phyloP scores from a whole-genome alignment of 108 stramenopile species.

The Aurantiochytrium sp. region DNA sequence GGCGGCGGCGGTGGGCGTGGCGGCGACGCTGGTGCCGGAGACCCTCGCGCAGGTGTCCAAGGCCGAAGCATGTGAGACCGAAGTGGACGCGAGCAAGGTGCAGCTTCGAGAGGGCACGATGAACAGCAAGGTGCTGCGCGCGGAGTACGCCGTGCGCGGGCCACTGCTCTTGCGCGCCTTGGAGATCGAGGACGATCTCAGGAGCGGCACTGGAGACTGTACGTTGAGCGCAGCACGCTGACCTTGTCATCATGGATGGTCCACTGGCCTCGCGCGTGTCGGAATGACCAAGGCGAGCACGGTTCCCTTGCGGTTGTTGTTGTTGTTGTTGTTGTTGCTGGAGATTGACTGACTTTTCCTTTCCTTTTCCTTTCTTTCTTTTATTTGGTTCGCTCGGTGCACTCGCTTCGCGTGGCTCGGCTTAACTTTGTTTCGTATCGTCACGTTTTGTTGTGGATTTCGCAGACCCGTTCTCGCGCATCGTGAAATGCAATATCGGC shows the following conservation, averaged over 20 bases:
- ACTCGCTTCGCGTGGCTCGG: too few species aligned
- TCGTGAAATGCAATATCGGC: constrained; percentile 90
- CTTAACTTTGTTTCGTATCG: not conserved
- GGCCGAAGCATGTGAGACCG: not conserved
- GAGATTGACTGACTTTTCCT: too few species aligned
- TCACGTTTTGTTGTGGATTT: not conserved
- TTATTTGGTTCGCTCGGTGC: too few species aligned
- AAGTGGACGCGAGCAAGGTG: not conserved
- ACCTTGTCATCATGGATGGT: too few species aligned
- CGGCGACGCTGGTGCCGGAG: not conserved
- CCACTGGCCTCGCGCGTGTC: too few species aligned
- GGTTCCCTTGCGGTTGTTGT: too few species aligned
- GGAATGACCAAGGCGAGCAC: too few species aligned
- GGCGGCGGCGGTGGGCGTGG: not conserved
- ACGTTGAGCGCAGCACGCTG: not conserved
- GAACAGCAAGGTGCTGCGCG: not conserved
- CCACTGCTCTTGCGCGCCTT: constrained; percentile 13
- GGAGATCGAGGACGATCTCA: constrained; percentile 15
- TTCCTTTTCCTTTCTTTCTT: too few species aligned
- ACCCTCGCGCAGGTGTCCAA: not conserved
- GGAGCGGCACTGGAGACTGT: not conserved
- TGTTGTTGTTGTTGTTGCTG: too few species aligned
- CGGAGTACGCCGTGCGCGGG: constrained; percentile 31
- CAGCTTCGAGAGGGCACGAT: constrained; percentile 14
- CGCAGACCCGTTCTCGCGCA: constrained; percentile 46